phyloP scores from a whole-genome alignment of 805 yeast genomes.

The Danielozyma ontarioensis region DNA sequence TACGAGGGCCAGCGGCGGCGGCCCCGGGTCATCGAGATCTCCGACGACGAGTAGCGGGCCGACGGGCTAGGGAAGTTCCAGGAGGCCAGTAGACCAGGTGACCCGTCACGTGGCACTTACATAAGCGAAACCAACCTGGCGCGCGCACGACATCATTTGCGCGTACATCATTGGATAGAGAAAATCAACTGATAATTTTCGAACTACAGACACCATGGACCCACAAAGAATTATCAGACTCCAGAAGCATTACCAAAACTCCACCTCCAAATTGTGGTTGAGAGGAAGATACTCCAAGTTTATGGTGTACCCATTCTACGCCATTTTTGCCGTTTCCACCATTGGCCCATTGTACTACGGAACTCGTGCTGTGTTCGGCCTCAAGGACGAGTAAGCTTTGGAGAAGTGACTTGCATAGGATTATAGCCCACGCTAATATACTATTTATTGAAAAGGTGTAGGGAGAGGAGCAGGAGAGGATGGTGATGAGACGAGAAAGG shows the following conservation, averaged over 20 bases:
- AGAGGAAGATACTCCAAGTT: slow-evolving; percentile 48
- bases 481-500: neutral
- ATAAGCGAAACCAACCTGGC: too few species aligned
- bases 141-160: too few species aligned
- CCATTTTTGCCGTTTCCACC: slow-evolving; percentile 63
- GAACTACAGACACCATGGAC: slow-evolving; percentile 23
- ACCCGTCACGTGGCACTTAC: too few species aligned
- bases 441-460: neutral
- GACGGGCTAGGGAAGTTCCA: too few species aligned
- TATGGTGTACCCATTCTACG: slow-evolving; percentile 74
- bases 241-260: slow-evolving; percentile 41
- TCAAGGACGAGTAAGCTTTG: slow-evolving; percentile 29
- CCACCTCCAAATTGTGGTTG: slow-evolving; percentile 40
- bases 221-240: slow-evolving; percentile 44
- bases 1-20: slow-evolving; percentile 3
- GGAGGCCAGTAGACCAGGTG: too few species aligned
- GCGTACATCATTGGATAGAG: too few species aligned
- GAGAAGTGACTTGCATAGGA: too few species aligned
- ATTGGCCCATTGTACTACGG: slow-evolving; percentile 62
- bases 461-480: neutral
- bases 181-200: slow-evolving; percentile 8
- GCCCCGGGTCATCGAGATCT: slow-evolving; percentile 11
- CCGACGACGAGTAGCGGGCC: slow-evolving; percentile 14
- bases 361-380: slow-evolving; percentile 67
- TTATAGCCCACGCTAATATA: too few species aligned